Base-by-base conservation (phyloP, 2,329 filamentous ascomycete species). In the Fusarium chaquense region DNA sequence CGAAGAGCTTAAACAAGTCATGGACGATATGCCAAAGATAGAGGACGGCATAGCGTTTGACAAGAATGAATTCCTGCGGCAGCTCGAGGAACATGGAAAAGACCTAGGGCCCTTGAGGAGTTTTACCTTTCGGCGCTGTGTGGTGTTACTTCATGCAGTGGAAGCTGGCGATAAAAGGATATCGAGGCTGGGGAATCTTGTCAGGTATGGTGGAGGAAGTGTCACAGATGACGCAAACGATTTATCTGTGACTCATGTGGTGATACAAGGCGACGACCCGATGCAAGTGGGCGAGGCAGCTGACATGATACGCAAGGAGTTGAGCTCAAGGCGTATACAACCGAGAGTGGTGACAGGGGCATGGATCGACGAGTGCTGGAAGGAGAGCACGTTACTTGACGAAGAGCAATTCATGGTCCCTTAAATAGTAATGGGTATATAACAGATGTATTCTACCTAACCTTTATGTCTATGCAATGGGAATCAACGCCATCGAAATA, bases 341-440 rank as follows among this genome's bases (percentile, higher is more conserved):
- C 93, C 94, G 1, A 84, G 93, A 68, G 80, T 95, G 9, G 91
- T 98, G 3, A 86, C 82, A 0, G 78, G 84, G 12, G 82, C 83
- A 16, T 99, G 96, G 96, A 80, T 98, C 1, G 85, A 90, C 52
- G 89, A 91, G 54, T 93, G 92, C 74, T 97, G 94, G 93, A 84
- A 83, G 62, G 93, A 95, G 77, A 85, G 84, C 68, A 97, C 93
- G 1, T 75, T 92, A 65, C 78, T 98, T 47, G 93, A 97, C 70
- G 95, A 98, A 81, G 93, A 95, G 74, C 80, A 82, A 41, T 89
- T 86, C 73, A 76, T 74, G 6, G 67, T 79, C 6, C 76, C 47
- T 67, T 75, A 51, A 72, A 58, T 33, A 52, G 62, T 11, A 51
- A 58, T 46, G 49, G 50, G 51, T 61, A 69, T 70, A 33, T 60